Evolutionary conservation across 2,329 filamentous ascomycete genomes (phyloP).

Genomic region (Talaromyces sp.): DNA sequence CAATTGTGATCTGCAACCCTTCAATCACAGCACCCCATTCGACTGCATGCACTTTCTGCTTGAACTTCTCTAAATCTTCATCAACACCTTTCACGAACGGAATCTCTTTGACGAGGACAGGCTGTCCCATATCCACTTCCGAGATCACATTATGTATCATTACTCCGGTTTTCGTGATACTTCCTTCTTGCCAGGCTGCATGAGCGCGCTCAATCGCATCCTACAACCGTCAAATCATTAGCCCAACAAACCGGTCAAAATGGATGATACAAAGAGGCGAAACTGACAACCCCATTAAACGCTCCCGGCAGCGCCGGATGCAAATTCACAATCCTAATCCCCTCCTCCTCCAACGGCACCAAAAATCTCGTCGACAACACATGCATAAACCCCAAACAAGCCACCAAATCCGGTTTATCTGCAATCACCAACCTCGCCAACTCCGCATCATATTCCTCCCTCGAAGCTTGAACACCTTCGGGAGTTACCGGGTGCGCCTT

Average conservation of each 20-base stretch:
- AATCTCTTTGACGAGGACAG: slow-evolving; percentile 70
- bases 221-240: slow-evolving; percentile 21
- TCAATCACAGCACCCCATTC: slow-evolving; percentile 80
- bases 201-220: slow-evolving; percentile 76
- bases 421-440: slow-evolving; percentile 66
- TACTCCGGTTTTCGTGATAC: slow-evolving; percentile 69
- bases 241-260: background rate
- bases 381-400: slow-evolving; percentile 87
- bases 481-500: slow-evolving; percentile 61
- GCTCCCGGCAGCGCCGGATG: slow-evolving; percentile 73
- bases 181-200: slow-evolving; percentile 67
- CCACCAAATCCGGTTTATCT: slow-evolving; percentile 69
- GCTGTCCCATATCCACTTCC: slow-evolving; percentile 76
- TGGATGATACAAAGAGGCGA: background rate
- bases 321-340: slow-evolving; percentile 74
- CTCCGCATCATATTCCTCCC: slow-evolving; percentile 71
- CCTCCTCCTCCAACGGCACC: slow-evolving; percentile 61
- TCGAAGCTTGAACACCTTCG: slow-evolving; percentile 52
- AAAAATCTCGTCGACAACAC: slow-evolving; percentile 71
- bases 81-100: slow-evolving; percentile 59
- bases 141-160: slow-evolving; percentile 85
- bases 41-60: slow-evolving; percentile 69
- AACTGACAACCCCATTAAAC: slow-evolving; percentile 66
- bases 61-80: slow-evolving; percentile 64
- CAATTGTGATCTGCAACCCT: slow-evolving; percentile 52